Conservation (phyloP, 345 rosid genomes). For the Microcos paniculata region DNA sequence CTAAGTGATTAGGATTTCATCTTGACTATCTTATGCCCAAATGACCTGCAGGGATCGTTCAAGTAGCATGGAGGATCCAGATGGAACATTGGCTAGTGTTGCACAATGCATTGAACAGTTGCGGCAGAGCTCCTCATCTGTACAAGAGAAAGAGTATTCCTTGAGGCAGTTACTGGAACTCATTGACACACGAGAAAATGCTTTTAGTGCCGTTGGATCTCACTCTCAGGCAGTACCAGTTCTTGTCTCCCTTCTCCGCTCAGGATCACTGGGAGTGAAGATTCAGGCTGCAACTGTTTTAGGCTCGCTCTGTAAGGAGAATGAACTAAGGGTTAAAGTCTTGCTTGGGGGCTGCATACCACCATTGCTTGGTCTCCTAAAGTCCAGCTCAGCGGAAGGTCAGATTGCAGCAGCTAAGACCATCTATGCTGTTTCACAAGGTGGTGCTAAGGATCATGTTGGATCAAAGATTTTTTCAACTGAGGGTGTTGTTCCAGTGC, state of each 20-base stretch:
- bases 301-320: constrained; percentile 98
- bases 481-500: constrained; percentile 97
- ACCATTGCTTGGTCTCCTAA: constrained; percentile 97
- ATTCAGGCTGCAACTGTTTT: constrained; percentile 94
- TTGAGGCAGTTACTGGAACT: constrained; percentile 92
- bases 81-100: constrained; percentile 98
- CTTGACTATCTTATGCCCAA: constrained; percentile 18
- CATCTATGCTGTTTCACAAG: constrained; percentile 95
- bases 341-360: constrained; percentile 99
- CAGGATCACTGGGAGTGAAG: constrained; percentile 92
- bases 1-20: neutral
- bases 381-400: constrained; percentile 91
- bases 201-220: constrained; percentile 98
- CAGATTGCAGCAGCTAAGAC: constrained; percentile 98
- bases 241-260: constrained; percentile 98
- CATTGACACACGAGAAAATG: constrained; percentile 89
- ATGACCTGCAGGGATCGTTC: constrained; percentile 74
- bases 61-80: constrained; percentile 98
- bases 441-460: constrained; percentile 93
- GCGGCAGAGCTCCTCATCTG: constrained; percentile 84
- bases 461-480: constrained; percentile 99
- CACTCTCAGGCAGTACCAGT: constrained; percentile 99
- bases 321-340: constrained; percentile 95
- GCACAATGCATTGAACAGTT: constrained; percentile 98
- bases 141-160: constrained; percentile 86